These are phyloP conservation scores for Delonix regia DNA, from an alignment of 306 rosid genomes.

Conservation along the genomic window DNA sequence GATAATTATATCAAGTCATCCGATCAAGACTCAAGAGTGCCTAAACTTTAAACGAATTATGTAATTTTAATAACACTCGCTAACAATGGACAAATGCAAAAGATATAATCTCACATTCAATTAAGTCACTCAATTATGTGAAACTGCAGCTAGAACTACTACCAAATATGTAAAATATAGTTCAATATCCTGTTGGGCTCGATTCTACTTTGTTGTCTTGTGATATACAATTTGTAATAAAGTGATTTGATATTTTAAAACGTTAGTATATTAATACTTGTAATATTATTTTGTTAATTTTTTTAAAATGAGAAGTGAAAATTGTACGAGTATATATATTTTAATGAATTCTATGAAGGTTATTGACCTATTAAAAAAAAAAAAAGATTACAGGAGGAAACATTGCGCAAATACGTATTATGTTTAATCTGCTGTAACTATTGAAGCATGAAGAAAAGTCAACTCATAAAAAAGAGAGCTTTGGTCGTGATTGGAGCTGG, in stretches of 20 bases:
- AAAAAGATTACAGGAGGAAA: neutral
- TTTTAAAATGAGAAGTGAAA: neutral
- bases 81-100: neutral
- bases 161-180: no score
- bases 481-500: conserved; percentile 42
- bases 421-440: conserved; percentile 14
- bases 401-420: neutral
- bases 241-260: no score
- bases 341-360: neutral
- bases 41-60: no score
- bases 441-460: conserved; percentile 21
- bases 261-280: no score
- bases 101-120: neutral
- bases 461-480: conserved; percentile 47
- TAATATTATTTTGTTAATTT: no score
- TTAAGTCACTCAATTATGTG: neutral
- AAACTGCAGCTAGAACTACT: no score
- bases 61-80: no score
- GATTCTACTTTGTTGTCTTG: no score
- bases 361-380: neutral
- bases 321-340: neutral
- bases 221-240: no score
- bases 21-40: no score
- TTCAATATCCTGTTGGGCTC: no score
- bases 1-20: no score